Evolutionary conservation across 2,329 filamentous ascomycete genomes (phyloP), one percentile per base, ranked within the genome.

Genomic region (Scytalidium lignicola): DNA sequence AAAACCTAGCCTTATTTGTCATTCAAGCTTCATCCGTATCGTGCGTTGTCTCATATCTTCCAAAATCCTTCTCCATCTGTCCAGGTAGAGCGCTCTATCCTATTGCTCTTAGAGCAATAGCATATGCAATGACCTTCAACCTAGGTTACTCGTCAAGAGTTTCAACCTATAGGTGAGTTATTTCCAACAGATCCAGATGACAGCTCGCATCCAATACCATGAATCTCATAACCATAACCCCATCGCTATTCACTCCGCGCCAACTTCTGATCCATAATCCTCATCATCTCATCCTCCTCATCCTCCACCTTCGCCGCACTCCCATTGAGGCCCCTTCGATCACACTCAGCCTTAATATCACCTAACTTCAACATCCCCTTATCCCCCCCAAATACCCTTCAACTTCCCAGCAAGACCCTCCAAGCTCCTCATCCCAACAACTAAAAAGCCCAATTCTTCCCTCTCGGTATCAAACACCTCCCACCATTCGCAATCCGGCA

Each of bases 381-480:
- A 28, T 41, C 45, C 7, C 44, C n/a, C 55, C 57, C 60, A 64
- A 20, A 54, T 54, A 46, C 51, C 51, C 15, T 37, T 42, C 29
- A 58, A 57, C 43, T 52, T 58, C 43, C 39, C 48, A 5, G 48
- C 59, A 29, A 61, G 90, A 1, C 80, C 83, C 54, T 86, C 83
- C 48, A 95, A 72, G 60, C 91, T 96, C 53, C 82, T 74, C 78
- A 96, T 80, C 0, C 79, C 90, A 58, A 96, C 88, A 3, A 95
- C 90, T 50, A 97, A 69, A 59, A 97, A 97, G 0, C 93, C 93
- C 29, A 99, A 74, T 65, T 96, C 90, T 72, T 99, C 93, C 45
- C 93, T 78, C 61, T 96, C 91, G 7, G 93, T 88, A 67, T 99
- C 93, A 66, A 97, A 97, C 0, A 97, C 89, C 67, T 96, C 91